Evolutionary conservation across 768 basidiomycete genomes (phyloP).

Genomic region (Hericium erinaceus): DNA sequence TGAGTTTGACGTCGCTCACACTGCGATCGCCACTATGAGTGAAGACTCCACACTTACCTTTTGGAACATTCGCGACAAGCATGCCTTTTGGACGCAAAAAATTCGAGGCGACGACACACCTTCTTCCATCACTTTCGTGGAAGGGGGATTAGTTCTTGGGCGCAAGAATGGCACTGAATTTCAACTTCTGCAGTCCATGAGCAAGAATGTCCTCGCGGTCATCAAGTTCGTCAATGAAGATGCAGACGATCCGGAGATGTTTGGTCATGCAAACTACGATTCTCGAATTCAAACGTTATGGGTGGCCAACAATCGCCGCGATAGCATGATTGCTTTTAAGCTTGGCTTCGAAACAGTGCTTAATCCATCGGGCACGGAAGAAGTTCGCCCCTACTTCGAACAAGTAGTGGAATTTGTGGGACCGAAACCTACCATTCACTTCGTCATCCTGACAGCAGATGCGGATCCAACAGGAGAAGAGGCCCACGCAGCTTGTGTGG

Average conservation of each 20-base stretch:
- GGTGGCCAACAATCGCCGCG: constrained; percentile 79
- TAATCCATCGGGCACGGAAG: constrained; percentile 44
- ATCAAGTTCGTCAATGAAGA: constrained; percentile 66
- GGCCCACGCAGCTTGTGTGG: constrained; percentile 75
- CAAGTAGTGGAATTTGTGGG: constrained; percentile 79
- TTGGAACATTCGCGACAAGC: constrained; percentile 73
- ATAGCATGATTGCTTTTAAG: constrained; percentile 76
- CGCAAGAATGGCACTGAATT: constrained; percentile 79
- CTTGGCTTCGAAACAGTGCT: constrained; percentile 55
- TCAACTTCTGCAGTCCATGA: constrained; percentile 71
- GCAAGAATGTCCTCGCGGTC: constrained; percentile 65
- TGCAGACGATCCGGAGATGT: constrained; percentile 77
- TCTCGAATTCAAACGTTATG: constrained; percentile 78
- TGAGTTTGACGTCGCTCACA: constrained; percentile 73
- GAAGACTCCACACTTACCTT: constrained; percentile 74
- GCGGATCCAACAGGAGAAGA: constrained; percentile 77
- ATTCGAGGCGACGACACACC: constrained; percentile 74
- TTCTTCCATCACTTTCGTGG: constrained; percentile 78
- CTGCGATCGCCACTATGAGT: constrained; percentile 72
- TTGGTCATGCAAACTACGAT: constrained; percentile 82
- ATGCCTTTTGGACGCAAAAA: constrained; percentile 67
- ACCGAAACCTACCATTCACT: constrained; percentile 80
- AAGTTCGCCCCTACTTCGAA: constrained; percentile 59
- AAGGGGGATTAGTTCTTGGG: constrained; percentile 78
- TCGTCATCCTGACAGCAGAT: constrained; percentile 80